Evolutionary conservation across 805 yeast species (phyloP), one percentile per base, ranked within the genome.

Genomic region (Starmerella bombi): DNA sequence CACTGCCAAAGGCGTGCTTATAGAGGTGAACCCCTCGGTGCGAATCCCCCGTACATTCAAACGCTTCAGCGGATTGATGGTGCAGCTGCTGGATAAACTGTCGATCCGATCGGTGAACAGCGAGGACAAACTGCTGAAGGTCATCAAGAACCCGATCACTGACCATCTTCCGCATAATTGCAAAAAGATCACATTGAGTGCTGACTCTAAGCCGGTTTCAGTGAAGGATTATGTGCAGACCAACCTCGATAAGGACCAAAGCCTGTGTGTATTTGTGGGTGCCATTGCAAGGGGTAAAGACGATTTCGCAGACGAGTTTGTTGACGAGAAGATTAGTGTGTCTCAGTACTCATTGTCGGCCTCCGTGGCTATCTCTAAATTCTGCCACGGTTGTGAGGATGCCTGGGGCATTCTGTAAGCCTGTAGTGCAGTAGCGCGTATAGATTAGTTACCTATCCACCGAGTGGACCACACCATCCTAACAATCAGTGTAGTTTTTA

Each of bases 251-350:
- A 77, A 75, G 2, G 93, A 83, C 57, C 95, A 91, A 65, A 81
- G 94, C 57, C 77, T 91, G 52, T 91, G 98, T 70, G 96, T 91
- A 21, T 91, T 91, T 62, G 96, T 91, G 35, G 98, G 98, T 58
- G 94, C 98, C 35, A 91, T 91, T 95, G 98, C 98, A 17, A 77
- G 96, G 61, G 98, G 98, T 57, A 80, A 80, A 59, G 98, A 91
- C 63, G 85, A 77, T 53, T 91, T 91, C 62, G 98, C 98, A 19
- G 98, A 91, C 61, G 97, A 86, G 61, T 88, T 62, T 57, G 94
- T 88, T 33, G 97, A 91, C 60, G 97, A 91, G 62, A 91, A 88
- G 58, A 80, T 91, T 44, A 96, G 96, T 53, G 77, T 91, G 42
- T 84, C 96, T 27, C 85, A 88, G 56, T 91, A 86, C 61, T 94